Evolutionary conservation across 148 eudicot genomes (phyloP).

Genomic region (Chenopodium berlandieri): DNA sequence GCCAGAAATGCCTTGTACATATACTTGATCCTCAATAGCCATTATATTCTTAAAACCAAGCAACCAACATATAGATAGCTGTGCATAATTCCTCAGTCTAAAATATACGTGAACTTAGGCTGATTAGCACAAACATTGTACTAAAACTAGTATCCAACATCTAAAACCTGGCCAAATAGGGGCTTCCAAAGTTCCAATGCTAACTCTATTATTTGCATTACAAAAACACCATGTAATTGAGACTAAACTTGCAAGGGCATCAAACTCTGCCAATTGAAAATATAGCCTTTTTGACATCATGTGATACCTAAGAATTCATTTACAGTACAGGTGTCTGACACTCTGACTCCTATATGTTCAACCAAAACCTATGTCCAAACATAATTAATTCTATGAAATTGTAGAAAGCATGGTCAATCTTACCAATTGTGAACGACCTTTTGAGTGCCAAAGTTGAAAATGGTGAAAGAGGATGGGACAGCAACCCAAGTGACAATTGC

Average conservation of each 20-base stretch:
- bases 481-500: slow-evolving; percentile 62
- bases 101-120: background rate
- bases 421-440: slow-evolving; percentile 80
- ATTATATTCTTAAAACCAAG: background rate
- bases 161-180: background rate
- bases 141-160: background rate
- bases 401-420: slow-evolving; percentile 17
- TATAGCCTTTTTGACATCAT: background rate
- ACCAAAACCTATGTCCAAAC: background rate
- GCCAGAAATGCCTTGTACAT: background rate
- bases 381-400: background rate
- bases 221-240: background rate
- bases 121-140: background rate
- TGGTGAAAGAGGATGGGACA: slow-evolving; percentile 78
- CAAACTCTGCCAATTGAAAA: background rate
- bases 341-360: background rate
- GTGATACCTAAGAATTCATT: background rate
- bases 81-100: background rate
- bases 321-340: background rate
- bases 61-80: background rate
- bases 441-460: slow-evolving; percentile 72
- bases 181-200: background rate
- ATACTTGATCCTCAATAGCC: background rate
- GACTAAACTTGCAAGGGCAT: background rate
- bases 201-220: background rate